Evolutionary conservation across 2,329 filamentous ascomycete genomes (phyloP).

Genomic region (Xylariaceae sp.): DNA sequence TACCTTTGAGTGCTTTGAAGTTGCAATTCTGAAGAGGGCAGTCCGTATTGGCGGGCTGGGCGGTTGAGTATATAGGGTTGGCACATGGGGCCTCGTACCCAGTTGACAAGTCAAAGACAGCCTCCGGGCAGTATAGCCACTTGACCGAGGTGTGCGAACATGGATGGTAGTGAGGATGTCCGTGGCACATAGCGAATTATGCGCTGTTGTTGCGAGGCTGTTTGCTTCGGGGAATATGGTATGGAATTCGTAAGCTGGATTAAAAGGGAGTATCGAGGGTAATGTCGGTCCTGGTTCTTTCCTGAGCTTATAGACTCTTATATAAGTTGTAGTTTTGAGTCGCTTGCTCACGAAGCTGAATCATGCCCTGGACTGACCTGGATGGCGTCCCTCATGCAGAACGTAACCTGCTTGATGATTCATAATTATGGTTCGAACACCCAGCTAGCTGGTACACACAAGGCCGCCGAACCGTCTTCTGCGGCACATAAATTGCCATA

Average conservation of each 20-base stretch:
- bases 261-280: not conserved
- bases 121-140: slow-evolving; percentile 60
- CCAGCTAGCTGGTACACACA: slow-evolving; percentile 27
- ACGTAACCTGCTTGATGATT: slow-evolving; percentile 32
- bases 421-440: slow-evolving; percentile 28
- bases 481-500: slow-evolving; percentile 24
- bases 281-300: not conserved
- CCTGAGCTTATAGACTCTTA: slow-evolving; percentile 10
- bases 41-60: slow-evolving; percentile 50
- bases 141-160: slow-evolving; percentile 61
- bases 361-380: slow-evolving; percentile 1
- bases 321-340: slow-evolving; percentile 6
- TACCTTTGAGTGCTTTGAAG: slow-evolving; percentile 55
- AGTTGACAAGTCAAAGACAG: slow-evolving; percentile 55
- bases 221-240: not conserved
- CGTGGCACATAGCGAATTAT: slow-evolving; percentile 56
- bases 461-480: slow-evolving; percentile 25
- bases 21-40: slow-evolving; percentile 59
- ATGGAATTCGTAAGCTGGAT: not conserved
- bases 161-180: slow-evolving; percentile 57
- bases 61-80: slow-evolving; percentile 54
- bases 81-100: slow-evolving; percentile 57
- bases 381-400: slow-evolving; percentile 22
- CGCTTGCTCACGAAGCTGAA: not conserved
- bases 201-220: not conserved